Evolutionary conservation across 345 rosid species (phyloP), one percentile per base, ranked within the genome.

Genomic region (Brassica juncea): DNA sequence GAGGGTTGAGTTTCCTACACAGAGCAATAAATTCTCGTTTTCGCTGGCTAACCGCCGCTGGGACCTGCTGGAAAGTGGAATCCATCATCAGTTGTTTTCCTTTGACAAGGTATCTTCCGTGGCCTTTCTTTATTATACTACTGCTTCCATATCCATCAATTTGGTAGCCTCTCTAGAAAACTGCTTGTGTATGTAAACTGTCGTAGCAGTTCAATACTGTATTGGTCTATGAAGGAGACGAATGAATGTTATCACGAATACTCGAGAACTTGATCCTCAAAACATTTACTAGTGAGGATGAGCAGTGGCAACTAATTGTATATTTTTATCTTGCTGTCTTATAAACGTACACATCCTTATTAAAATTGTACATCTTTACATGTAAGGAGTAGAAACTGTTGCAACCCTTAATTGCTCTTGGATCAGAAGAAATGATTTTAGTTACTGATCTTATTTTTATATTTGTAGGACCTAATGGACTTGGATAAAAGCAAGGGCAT

Each of bases 1-100:
- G 99, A 92, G 95, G 86, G 89, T 94, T 4, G 98, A 94, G 87
- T 94, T 94, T 83, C 99, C 99, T 49, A 88, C 88, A 86, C 83
- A 86, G 27, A 90, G 92, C 87, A 94, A 94, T 85, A 86, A 86
- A 85, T 84, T 82, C 84, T 92, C 99, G 14, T 94, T 84, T 87
- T 85, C 96, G 10, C 91, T 90, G 79, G 99, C 98, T 44, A 90
- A 84, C 76, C 94, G 98, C 42, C 77, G 71, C 58, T 94, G 98
- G 98, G 91, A 94, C 85, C 87, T 92, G 74, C 76, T 90, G 79
- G 87, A 80, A 74, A 87, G 82, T 64, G 91, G 82, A 64, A 44
- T 94, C 42, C 84, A 88, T 85, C 82, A 32, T 44, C 82, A 90
- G 74, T 70, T 92, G 70, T 90, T 83, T 84, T 85, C 89, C 72